Evolutionary conservation across 352 stramenopile species (phyloP), one percentile per base, ranked within the genome.

Genomic region (Paralagenidium karlingii): DNA sequence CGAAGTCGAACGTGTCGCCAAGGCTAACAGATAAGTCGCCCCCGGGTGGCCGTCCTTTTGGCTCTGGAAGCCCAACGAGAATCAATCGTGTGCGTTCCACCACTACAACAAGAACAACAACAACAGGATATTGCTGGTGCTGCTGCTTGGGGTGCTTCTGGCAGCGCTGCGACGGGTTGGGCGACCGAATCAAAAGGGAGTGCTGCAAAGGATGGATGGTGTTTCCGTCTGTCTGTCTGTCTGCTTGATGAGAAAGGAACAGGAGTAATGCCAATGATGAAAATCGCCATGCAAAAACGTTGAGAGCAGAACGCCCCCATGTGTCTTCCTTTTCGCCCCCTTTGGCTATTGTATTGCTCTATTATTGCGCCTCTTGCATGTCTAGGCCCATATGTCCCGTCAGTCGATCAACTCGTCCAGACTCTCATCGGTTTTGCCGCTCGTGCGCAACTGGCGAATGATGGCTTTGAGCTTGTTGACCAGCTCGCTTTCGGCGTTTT

Each of bases 1-100:
- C 78, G 96, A 99, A 73, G 98, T 99, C 65, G 96, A 99, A 86
- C 95, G 96, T 95, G 96, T 99, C 47, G 95, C 96, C 68, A 99
- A 99, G 94, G 96, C 92, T 50, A 99, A 99, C 84, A 96, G 96
- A 95, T 99, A 99, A 98, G n/a, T 38, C 11, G 21, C 29, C 27
- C 18, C 20, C 13, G 12, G 34, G 16, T 11, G 28, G 50, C 16
- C 39, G 24, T 46, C 33, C 24, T 26, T 21, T 38, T 26, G 38
- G 18, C 40, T 25, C 37, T 33, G 51, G 38, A 45, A 20, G 43
- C 47, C 47, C 40, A 50, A 43, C 29, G 41, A 34, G 45, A 45
- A 24, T 37, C 21, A 28, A n/a, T n/a, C n/a, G n/a, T n/a, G n/a
- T n/a, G n/a, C n/a, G n/a, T n/a, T n/a, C n/a, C n/a, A n/a, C n/a